Base-by-base conservation (phyloP, 1,139 yeast genomes). In the Scheffersomyces lignicola region DNA sequence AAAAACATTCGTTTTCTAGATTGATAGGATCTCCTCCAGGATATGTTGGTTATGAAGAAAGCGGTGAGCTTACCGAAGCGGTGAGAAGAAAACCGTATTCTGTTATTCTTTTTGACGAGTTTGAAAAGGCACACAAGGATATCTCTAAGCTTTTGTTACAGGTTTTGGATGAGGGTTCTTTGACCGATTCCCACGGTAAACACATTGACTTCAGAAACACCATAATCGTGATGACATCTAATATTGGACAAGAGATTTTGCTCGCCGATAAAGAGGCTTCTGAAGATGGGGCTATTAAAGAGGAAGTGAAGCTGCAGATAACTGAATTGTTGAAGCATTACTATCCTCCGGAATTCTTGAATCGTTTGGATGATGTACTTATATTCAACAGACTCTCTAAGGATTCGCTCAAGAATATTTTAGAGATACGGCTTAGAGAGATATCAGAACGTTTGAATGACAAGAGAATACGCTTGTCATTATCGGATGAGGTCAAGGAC, bases 1-100 rank as follows among this genome's bases (percentile, higher is more conserved):
- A 92, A 56, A 85, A 86, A 56, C 97, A 89, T 59, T 74, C 95
- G 0, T 80, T 90, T 9, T 84, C 96, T 26, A 76, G 97, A 45
- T 73, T 92, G 41, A 88, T 92, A 48, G 98, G 98, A 31, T 92
- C 97, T 0, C 98, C 98, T 6, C 98, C 98, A 11, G 97, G 97
- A 7, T 92, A 92, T 56, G 97, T 92, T 22, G 95, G 97, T 32
- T 90, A 89, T 61, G 98, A 92, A 51, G 94, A 85, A 47, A 85
- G 89, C 53, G 98, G 98, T 35, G 97, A 92, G 58, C 71, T 92
- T 44, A 92, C 98, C 1, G 97, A 92, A 59, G 96, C 96, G 3
- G 94, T 92, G 10, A 77, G 96, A 56, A 77, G 97, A 51, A 90
- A 88, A 52, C 98, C 98, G 12, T 92, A 92, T 49, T 76, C 97